phyloP scores from a whole-genome alignment of 2,329 filamentous ascomycete species.

The Berkeleyomyces basicola region DNA sequence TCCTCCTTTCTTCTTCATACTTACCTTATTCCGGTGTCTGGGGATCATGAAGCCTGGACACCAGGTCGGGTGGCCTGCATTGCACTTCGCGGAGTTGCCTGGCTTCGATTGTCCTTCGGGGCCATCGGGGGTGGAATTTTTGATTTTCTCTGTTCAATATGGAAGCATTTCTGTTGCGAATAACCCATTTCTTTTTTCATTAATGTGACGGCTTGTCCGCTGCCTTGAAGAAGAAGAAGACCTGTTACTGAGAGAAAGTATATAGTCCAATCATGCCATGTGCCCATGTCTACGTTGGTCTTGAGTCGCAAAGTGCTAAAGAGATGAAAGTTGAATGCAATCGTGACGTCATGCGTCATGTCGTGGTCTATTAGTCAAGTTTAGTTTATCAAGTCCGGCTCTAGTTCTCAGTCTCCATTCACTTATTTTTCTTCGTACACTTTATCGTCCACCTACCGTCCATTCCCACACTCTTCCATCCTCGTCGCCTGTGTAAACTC shows the following conservation, averaged over 20 bases:
- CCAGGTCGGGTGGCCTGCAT: conserved; percentile 33
- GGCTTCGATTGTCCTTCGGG: conserved; percentile 34
- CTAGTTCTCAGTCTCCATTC: not conserved
- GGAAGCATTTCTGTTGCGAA: conserved; percentile 5
- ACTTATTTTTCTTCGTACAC: not conserved
- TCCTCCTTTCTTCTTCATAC: conserved; percentile 29
- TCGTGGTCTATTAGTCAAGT: too few species aligned
- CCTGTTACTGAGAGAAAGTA: not conserved
- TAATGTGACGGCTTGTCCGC: conserved; percentile 22
- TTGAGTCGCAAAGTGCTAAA: too few species aligned
- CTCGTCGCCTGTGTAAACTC: conserved; percentile 88
- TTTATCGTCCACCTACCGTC: conserved; percentile 26
- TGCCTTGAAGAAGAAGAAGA: conserved; percentile 28
- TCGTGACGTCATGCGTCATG: not conserved
- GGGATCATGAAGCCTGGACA: conserved; percentile 28
- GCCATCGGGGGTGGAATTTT: conserved; percentile 35
- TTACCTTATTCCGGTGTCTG: conserved; percentile 31
- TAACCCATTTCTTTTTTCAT: conserved; percentile 26
- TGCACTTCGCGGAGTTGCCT: conserved; percentile 35
- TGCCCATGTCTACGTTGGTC: too few species aligned
- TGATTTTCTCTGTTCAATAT: conserved; percentile 21
- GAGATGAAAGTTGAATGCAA: not conserved
- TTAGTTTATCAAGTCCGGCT: not conserved
- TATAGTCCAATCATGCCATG: not conserved
- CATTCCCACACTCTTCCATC: conserved; percentile 52